Evolutionary conservation across 1,284 basidiomycete genomes (phyloP).

Genomic region (Cutaneotrichosporon dermatis): DNA sequence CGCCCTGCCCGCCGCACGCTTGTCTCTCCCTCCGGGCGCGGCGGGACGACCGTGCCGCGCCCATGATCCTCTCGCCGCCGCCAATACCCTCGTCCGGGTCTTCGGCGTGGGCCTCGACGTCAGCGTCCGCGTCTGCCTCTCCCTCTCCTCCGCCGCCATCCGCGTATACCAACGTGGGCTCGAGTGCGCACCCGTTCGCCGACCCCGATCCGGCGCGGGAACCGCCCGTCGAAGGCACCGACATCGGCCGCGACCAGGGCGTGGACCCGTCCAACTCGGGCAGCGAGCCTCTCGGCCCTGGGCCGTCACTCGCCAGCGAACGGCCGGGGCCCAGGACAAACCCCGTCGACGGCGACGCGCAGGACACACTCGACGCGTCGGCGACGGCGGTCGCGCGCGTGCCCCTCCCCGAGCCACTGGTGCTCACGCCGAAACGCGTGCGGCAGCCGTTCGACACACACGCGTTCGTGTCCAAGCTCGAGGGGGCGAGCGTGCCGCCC

Average conservation of each 20-base stretch:
- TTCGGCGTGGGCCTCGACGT: not conserved
- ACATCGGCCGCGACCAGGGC: not conserved
- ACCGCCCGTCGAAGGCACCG: not conserved
- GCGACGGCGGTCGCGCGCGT: slow-evolving; percentile 10
- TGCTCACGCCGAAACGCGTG: slow-evolving; percentile 4
- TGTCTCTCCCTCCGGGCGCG: too few species aligned
- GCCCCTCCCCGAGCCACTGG: slow-evolving; percentile 10
- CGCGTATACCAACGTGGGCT: too few species aligned
- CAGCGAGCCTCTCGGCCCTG: too few species aligned
- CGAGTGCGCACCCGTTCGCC: not conserved
- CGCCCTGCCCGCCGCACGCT: too few species aligned
- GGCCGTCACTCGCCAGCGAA: not conserved
- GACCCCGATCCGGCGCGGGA: not conserved
- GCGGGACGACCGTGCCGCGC: too few species aligned
- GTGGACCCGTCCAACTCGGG: too few species aligned
- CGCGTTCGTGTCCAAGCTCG: slow-evolving; percentile 45
- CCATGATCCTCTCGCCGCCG: too few species aligned
- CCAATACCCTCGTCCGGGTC: too few species aligned
- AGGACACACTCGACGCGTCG: slow-evolving; percentile 7
- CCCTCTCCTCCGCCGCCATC: not conserved
- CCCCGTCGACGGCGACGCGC: not conserved
- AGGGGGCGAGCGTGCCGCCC: slow-evolving; percentile 33
- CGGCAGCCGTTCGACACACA: slow-evolving; percentile 50
- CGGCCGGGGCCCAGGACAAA: not conserved
- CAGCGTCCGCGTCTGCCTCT: not conserved